These are phyloP conservation scores for Trapa incisa DNA, from an alignment of 345 rosid species.

Conservation along the genomic window DNA sequence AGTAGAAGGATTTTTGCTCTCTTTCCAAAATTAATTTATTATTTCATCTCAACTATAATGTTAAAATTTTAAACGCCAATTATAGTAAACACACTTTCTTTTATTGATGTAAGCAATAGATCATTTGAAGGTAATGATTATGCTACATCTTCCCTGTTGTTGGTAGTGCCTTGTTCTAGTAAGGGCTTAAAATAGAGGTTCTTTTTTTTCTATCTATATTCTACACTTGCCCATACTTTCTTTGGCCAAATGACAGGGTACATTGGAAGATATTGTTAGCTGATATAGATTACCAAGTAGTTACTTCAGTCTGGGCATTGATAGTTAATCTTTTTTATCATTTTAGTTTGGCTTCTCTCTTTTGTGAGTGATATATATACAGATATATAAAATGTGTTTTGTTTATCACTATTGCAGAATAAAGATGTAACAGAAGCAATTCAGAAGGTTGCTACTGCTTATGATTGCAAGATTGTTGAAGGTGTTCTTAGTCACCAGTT, in stretches of 20 bases:
- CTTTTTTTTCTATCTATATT: background rate
- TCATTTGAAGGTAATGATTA: no score
- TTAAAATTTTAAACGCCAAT: background rate
- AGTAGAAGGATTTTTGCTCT: background rate
- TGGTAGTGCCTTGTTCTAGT: background rate
- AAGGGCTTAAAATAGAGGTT: background rate
- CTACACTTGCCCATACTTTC: background rate
- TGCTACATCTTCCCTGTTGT: background rate
- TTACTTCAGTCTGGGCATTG: background rate
- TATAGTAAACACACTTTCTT: no score
- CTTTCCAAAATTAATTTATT: background rate
- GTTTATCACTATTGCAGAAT: no score
- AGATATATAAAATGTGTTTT: no score
- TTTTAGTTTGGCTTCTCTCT: background rate
- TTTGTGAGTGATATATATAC: conserved; percentile 14
- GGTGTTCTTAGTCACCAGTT: no score
- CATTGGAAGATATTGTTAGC: background rate
- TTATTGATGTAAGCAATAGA: no score
- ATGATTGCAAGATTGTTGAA: no score
- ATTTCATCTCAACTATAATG: no score
- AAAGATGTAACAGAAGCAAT: no score
- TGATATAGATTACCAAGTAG: background rate
- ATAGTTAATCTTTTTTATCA: background rate
- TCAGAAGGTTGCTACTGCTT: no score
- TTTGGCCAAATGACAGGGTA: background rate